phyloP scores from a whole-genome alignment of 768 basidiomycete genomes.

The Boletus subparvulus region DNA sequence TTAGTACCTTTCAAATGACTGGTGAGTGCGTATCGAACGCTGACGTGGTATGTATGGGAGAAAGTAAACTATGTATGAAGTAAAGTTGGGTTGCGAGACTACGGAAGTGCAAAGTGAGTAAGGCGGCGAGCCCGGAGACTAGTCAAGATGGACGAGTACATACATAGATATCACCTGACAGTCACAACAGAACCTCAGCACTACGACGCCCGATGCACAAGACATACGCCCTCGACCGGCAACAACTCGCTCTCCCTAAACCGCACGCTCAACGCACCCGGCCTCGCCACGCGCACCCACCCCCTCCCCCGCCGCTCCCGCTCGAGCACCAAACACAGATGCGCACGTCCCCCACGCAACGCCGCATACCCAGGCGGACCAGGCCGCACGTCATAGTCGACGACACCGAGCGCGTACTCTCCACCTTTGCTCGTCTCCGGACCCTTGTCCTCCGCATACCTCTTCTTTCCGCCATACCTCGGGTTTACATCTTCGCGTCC shows the following conservation, averaged over 20 bases:
- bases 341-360: constrained; percentile 15
- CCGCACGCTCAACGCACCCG: constrained; percentile 20
- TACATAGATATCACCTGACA: too few relatives aligned
- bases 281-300: constrained; percentile 22
- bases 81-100: too few relatives aligned
- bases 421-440: constrained; percentile 33
- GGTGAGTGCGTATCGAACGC: too few relatives aligned
- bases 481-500: constrained; percentile 12
- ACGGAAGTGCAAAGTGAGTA: too few relatives aligned
- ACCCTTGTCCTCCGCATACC: constrained; percentile 24
- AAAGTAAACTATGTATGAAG: too few relatives aligned
- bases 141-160: too few relatives aligned
- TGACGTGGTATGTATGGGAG: too few relatives aligned
- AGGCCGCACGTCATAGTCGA: constrained; percentile 22
- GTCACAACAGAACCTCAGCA: too few relatives aligned
- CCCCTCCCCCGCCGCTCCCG: constrained; percentile 19
- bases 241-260: constrained; percentile 27
- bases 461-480: constrained; percentile 26
- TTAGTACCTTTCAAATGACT: too few relatives aligned
- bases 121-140: too few relatives aligned
- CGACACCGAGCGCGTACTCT: constrained; percentile 22
- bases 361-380: constrained; percentile 23
- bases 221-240: constrained; percentile 20
- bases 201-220: constrained; percentile 19
- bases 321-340: constrained; percentile 26